Evolutionary conservation across 2,329 filamentous ascomycete genomes (phyloP).

Genomic region (Diaporthe humulicola): DNA sequence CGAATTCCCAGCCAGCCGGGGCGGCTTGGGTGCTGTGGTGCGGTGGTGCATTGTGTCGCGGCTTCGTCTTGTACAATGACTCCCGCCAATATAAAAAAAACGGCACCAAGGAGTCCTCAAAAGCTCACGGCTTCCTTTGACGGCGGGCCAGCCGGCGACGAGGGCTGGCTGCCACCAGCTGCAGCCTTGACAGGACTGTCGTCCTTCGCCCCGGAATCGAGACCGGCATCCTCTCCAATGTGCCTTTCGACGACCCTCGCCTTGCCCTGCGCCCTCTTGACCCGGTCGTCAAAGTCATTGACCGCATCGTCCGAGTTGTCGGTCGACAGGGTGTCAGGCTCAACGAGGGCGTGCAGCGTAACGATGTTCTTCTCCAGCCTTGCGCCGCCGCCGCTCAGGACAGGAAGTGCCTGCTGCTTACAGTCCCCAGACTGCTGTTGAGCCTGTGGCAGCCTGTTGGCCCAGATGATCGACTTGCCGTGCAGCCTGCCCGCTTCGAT

Average conservation of each 20-base stretch:
- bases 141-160: conserved; percentile 6
- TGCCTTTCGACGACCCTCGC: conserved; percentile 87
- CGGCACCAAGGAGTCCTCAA: not conserved
- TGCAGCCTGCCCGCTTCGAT: conserved; percentile 82
- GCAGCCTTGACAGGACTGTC: not conserved
- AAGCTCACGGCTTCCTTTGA: conserved; percentile 30
- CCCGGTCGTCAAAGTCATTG: conserved; percentile 88
- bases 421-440: conserved; percentile 25
- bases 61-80: not conserved
- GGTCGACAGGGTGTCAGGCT: conserved; percentile 81
- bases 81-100: too few species aligned
- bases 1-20: not conserved
- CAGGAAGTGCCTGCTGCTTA: conserved; percentile 49
- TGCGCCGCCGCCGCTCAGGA: conserved; percentile 54
- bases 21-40: not conserved
- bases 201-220: not conserved
- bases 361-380: conserved; percentile 83
- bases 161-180: not conserved
- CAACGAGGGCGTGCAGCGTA: conserved; percentile 81
- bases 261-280: conserved; percentile 87
- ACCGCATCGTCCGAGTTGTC: conserved; percentile 91
- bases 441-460: conserved; percentile 70
- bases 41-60: too few species aligned
- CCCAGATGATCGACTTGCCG: conserved; percentile 87
- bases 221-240: conserved; percentile 54